A percentile compares a stretch with the other conserved stretches of the same genome.
These are phyloP conservation scores for Backusella tuberculispora DNA, from an alignment of 192 early-diverging fungal genomes.

Conservation along the genomic window DNA sequence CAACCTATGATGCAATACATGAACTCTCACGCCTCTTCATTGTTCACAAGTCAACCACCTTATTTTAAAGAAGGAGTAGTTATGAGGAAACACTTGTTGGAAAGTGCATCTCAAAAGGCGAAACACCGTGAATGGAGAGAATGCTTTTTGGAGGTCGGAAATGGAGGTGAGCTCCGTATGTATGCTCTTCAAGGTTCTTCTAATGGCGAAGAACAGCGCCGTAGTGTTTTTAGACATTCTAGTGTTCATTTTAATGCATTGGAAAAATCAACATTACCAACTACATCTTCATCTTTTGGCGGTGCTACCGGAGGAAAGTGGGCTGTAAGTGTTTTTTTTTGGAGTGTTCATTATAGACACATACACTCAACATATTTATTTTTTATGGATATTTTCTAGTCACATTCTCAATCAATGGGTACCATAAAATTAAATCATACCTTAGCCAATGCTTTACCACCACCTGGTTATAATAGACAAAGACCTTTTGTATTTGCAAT, in stretches of 20 bases:
- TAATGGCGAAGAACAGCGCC: slow-evolving; percentile 35
- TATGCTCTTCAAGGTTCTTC: slow-evolving; percentile 69
- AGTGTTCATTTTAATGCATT: slow-evolving; percentile 17
- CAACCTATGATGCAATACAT: slow-evolving; percentile 20
- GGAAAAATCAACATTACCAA: neutral
- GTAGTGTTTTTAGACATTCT: slow-evolving; percentile 26
- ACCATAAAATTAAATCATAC: slow-evolving; percentile 74
- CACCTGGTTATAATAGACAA: slow-evolving; percentile 81
- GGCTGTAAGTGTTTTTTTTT: neutral
- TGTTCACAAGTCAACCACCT: slow-evolving; percentile 30
- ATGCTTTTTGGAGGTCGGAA: slow-evolving; percentile 72
- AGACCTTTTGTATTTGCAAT: slow-evolving; percentile 86
- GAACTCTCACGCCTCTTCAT: neutral
- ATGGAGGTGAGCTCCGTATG: slow-evolving; percentile 70
- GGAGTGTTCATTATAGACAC: neutral
- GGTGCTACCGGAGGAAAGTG: slow-evolving; percentile 13
- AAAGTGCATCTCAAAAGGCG: slow-evolving; percentile 72
- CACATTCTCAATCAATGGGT: slow-evolving; percentile 42
- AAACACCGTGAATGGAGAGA: slow-evolving; percentile 84
- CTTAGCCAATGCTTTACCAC: slow-evolving; percentile 79
- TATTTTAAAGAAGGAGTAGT: slow-evolving; percentile 71
- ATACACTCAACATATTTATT: neutral
- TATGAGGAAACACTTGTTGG: slow-evolving; percentile 84
- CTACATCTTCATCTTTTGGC: slow-evolving; percentile 12
- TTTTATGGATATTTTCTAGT: slow-evolving; percentile 10